Evolutionary conservation across 371 early-diverging fungal species (phyloP).

Genomic region (Rhizopus arrhizus): DNA sequence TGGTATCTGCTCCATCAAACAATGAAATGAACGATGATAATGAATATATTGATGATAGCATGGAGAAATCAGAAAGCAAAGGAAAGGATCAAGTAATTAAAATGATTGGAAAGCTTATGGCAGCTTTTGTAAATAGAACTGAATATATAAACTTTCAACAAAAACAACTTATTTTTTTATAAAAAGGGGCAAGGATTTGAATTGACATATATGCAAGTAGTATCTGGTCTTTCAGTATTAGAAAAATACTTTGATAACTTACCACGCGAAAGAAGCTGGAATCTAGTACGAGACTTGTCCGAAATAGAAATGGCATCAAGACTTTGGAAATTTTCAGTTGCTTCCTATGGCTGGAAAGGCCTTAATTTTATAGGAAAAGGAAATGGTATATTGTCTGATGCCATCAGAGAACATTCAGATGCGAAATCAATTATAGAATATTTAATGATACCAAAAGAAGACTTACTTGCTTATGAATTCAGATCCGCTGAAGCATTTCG

Average conservation of each 20-base stretch:
- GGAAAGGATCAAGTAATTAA: constrained; percentile 48
- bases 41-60: background rate
- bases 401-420: constrained; percentile 73
- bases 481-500: constrained; percentile 71
- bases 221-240: constrained; percentile 69
- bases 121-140: constrained; percentile 52
- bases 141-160: background rate
- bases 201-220: constrained; percentile 72
- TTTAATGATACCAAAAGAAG: constrained; percentile 66
- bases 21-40: background rate
- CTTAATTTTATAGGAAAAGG: constrained; percentile 79
- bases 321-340: constrained; percentile 67
- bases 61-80: background rate
- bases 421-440: constrained; percentile 71
- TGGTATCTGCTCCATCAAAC: constrained; percentile 19
- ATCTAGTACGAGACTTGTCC: constrained; percentile 44
- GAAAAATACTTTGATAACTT: constrained; percentile 61
- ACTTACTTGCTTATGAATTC: constrained; percentile 79
- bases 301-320: constrained; percentile 62
- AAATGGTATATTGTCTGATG: constrained; percentile 70
- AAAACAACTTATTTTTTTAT: background rate
- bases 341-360: constrained; percentile 83
- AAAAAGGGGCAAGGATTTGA: constrained; percentile 78
- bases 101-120: constrained; percentile 57
- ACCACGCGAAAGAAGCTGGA: constrained; percentile 49